Conservation (phyloP, 228 moss, liverwort and hornwort species). For the Sphagnum fallax region DNA sequence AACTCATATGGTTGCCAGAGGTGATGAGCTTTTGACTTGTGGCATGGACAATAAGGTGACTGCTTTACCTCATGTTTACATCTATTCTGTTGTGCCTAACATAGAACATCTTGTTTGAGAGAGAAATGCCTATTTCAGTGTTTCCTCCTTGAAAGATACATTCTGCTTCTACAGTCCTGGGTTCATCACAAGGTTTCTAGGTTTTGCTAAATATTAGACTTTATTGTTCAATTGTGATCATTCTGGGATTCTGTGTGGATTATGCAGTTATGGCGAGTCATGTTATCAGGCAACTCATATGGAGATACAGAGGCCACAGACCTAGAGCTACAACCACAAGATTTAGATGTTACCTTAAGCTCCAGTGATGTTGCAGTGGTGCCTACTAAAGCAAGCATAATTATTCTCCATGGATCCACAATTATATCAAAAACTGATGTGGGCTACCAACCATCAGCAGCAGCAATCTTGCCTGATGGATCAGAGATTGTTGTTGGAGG, state of each 20-base stretch:
- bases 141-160: too few relatives aligned
- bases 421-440: slow-evolving; percentile 45
- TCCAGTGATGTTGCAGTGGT: slow-evolving; percentile 52
- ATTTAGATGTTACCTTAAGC: slow-evolving; percentile 51
- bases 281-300: slow-evolving; percentile 46
- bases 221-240: too few relatives aligned
- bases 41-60: slow-evolving; percentile 75
- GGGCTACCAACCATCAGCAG: slow-evolving; percentile 48
- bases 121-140: too few relatives aligned
- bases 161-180: too few relatives aligned
- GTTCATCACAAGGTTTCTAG: too few relatives aligned
- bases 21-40: slow-evolving; percentile 47
- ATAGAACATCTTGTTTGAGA: too few relatives aligned
- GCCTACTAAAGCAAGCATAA: slow-evolving; percentile 51
- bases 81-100: too few relatives aligned
- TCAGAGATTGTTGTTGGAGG: slow-evolving; percentile 68
- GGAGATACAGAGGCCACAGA: slow-evolving; percentile 45
- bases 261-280: slow-evolving; percentile 60
- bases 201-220: too few relatives aligned
- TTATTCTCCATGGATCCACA: slow-evolving; percentile 51
- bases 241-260: not conserved
- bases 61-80: slow-evolving; percentile 4
- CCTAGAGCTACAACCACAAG: slow-evolving; percentile 55
- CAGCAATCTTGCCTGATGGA: slow-evolving; percentile 72
- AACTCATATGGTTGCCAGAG: slow-evolving; percentile 43